Evolutionary conservation across 2,329 filamentous ascomycete species (phyloP).

Genomic region (Volutella citrinella): DNA sequence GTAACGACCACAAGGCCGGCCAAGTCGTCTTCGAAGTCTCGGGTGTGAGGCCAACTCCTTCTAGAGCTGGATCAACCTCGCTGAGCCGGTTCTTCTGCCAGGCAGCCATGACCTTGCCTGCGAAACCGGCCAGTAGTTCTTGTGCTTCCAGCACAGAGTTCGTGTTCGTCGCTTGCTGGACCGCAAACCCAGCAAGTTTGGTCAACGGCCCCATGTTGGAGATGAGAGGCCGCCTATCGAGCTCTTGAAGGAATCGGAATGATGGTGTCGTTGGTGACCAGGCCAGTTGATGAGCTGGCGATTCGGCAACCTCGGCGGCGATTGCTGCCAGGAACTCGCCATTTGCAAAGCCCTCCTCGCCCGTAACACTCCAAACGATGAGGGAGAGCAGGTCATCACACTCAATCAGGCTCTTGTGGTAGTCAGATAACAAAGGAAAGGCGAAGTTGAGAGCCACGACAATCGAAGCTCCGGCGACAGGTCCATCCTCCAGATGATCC

Average conservation of each 20-base stretch:
- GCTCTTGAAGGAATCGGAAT: slow-evolving; percentile 54
- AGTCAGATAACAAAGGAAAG: slow-evolving; percentile 67
- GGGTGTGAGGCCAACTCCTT: slow-evolving; percentile 58
- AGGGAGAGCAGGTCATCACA: slow-evolving; percentile 70
- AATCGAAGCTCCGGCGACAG: slow-evolving; percentile 49
- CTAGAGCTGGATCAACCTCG: slow-evolving; percentile 66
- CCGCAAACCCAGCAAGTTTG: slow-evolving; percentile 60
- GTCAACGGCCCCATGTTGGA: slow-evolving; percentile 66
- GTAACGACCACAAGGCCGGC: slow-evolving; percentile 69
- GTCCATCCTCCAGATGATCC: slow-evolving; percentile 37
- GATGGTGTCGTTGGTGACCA: slow-evolving; percentile 64
- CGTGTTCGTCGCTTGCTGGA: slow-evolving; percentile 51
- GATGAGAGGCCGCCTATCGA: slow-evolving; percentile 60
- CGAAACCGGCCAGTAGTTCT: slow-evolving; percentile 66
- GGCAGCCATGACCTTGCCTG: slow-evolving; percentile 61
- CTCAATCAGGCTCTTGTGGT: slow-evolving; percentile 56
- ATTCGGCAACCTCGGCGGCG: slow-evolving; percentile 61
- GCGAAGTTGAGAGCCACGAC: slow-evolving; percentile 73
- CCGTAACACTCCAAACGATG: slow-evolving; percentile 64
- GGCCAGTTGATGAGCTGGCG: slow-evolving; percentile 43
- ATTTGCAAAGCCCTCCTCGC: slow-evolving; percentile 70
- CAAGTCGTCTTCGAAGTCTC: slow-evolving; percentile 66
- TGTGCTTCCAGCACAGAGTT: slow-evolving; percentile 46
- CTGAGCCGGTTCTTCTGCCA: slow-evolving; percentile 77
- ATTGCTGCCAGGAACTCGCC: slow-evolving; percentile 73